Evolutionary conservation across 768 basidiomycete species (phyloP).

Genomic region (Termitomyces sp.): DNA sequence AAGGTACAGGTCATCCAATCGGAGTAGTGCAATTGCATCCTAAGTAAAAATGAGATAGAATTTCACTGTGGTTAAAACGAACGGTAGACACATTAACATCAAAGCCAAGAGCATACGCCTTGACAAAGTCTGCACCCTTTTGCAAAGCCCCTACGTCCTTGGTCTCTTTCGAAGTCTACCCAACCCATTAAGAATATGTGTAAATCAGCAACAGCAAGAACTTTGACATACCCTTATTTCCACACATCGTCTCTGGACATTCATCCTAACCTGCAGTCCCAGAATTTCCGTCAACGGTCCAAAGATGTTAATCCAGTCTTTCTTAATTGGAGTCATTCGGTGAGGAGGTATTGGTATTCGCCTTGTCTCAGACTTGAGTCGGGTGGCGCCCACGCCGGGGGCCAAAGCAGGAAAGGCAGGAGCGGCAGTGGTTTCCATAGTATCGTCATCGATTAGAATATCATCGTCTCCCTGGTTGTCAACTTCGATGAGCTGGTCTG

Average conservation of each 20-base stretch:
- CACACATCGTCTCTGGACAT: slow-evolving; percentile 82
- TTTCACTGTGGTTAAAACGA: not conserved
- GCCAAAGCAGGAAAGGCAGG: slow-evolving; percentile 72
- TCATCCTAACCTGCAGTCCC: slow-evolving; percentile 96
- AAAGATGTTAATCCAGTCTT: slow-evolving; percentile 35
- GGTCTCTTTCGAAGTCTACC: slow-evolving; percentile 90
- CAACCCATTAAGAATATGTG: not conserved
- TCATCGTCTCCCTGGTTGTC: slow-evolving; percentile 49
- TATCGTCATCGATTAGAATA: slow-evolving; percentile 56
- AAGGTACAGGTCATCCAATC: slow-evolving; percentile 95
- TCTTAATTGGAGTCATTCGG: slow-evolving; percentile 95
- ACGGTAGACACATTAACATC: slow-evolving; percentile 77
- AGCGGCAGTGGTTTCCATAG: slow-evolving; percentile 46
- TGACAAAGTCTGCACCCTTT: slow-evolving; percentile 96
- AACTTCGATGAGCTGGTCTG: slow-evolving; percentile 8
- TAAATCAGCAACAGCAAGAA: not conserved
- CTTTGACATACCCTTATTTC: slow-evolving; percentile 78
- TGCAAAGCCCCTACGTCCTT: slow-evolving; percentile 92
- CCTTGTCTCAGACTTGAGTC: slow-evolving; percentile 80
- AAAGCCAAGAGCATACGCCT: slow-evolving; percentile 92
- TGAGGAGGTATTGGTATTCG: slow-evolving; percentile 93
- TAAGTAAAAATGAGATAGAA: slow-evolving; percentile 26
- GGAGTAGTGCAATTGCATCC: slow-evolving; percentile 94
- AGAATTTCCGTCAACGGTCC: slow-evolving; percentile 93
- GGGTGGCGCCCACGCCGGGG: slow-evolving; percentile 49